Conservation (phyloP, 129 eudicot genomes). For the Tagetes erecta region DNA sequence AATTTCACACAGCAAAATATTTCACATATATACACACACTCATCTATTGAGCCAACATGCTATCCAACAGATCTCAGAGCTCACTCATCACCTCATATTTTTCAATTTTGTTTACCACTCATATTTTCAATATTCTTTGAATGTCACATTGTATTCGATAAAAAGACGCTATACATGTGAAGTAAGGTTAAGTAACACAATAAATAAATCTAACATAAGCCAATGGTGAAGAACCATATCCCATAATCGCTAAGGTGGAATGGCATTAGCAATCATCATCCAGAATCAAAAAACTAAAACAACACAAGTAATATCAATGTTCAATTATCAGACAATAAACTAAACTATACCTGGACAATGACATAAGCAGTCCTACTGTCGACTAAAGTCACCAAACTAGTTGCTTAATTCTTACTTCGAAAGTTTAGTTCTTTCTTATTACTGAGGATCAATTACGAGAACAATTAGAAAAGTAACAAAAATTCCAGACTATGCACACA, state of each 20-base stretch:
- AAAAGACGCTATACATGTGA: background rate
- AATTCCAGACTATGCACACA: background rate
- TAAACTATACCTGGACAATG: background rate
- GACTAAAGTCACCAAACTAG: background rate
- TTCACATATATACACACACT: background rate
- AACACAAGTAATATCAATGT: background rate
- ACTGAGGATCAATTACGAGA: background rate
- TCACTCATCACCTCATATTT: background rate
- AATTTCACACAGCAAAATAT: background rate
- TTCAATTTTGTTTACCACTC: background rate
- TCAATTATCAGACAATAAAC: background rate
- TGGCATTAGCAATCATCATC: background rate
- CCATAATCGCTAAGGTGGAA: constrained; percentile 7
- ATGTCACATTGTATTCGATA: background rate
- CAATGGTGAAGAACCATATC: constrained; percentile 14
- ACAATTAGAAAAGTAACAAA: background rate
- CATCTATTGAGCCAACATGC: background rate
- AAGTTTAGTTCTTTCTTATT: background rate
- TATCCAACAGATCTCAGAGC: background rate
- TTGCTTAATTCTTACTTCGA: too few relatives aligned
- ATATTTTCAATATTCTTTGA: background rate
- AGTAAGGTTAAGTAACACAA: constrained; percentile 8
- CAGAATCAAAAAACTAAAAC: background rate
- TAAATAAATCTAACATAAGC: background rate
- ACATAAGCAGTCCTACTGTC: background rate